Evolutionary conservation across 305 asterid genomes (phyloP).

Genomic region (Fraxinus albicans): DNA sequence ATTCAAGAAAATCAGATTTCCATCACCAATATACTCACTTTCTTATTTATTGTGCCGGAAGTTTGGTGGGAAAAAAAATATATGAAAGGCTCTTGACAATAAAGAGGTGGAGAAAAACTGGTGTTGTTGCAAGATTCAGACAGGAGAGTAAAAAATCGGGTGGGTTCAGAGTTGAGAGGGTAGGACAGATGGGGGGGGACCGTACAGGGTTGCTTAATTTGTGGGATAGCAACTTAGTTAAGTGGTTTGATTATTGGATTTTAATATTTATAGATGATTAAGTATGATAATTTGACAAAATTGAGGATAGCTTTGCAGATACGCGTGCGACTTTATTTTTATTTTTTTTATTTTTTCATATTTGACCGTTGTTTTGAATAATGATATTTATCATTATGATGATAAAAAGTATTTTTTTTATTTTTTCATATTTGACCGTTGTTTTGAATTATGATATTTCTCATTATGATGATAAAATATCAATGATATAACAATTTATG

Average conservation of each 20-base stretch:
- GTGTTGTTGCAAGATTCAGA: conserved; percentile 26
- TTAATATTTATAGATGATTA: background rate
- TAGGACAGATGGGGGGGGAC: conserved; percentile 21
- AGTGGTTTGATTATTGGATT: background rate
- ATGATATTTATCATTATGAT: too few species aligned
- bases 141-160: conserved; percentile 40
- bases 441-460: too few species aligned
- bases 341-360: background rate
- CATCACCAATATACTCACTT: conserved; percentile 13
- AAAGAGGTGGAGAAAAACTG: conserved; percentile 23
- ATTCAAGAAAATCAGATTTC: conserved; percentile 15
- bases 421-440: background rate
- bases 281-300: background rate
- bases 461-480: too few species aligned
- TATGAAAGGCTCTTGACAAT: conserved; percentile 12
- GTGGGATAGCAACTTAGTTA: conserved; percentile 28
- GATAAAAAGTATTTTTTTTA: background rate
- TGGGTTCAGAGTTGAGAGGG: conserved; percentile 18
- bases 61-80: background rate
- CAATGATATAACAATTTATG: too few species aligned
- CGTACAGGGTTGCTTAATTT: conserved; percentile 51
- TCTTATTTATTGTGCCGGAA: conserved; percentile 14
- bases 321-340: background rate
- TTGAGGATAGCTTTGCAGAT: background rate
- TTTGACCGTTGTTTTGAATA: background rate